A percentile compares a stretch with the other conserved stretches of the same genome.
These are phyloP conservation scores for Aspergillus bombycis DNA, from an alignment of 2,329 filamentous ascomycete species.

Conservation along the genomic window DNA sequence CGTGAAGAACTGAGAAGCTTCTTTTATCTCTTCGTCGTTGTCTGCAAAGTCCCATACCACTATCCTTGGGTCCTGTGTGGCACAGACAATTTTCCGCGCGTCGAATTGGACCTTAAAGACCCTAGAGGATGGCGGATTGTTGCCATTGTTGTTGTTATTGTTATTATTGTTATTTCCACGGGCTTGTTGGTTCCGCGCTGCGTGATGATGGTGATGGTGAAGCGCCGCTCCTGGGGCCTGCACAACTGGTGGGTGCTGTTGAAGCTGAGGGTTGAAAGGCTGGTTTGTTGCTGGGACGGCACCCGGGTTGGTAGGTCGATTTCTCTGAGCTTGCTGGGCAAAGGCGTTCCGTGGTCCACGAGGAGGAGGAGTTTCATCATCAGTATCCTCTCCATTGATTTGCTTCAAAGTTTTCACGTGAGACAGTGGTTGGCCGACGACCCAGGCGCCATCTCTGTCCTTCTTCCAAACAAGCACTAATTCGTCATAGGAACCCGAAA, in stretches of 20 bases:
- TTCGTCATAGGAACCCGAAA: constrained; percentile 95
- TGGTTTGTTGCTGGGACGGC: not conserved
- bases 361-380: not conserved
- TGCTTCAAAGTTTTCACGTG: not conserved
- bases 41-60: constrained; percentile 98
- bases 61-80: constrained; percentile 86
- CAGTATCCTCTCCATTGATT: not conserved
- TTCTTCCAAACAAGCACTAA: constrained; percentile 94
- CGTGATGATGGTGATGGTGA: not conserved
- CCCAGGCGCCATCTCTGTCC: constrained; percentile 83
- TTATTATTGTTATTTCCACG: not conserved
- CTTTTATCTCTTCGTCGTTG: constrained; percentile 76
- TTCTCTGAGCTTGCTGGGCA: constrained; percentile 12
- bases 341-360: constrained; percentile 14
- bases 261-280: not conserved
- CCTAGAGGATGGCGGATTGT: constrained; percentile 53
- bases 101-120: constrained; percentile 99
- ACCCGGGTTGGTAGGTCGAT: not conserved
- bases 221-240: not conserved
- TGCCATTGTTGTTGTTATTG: not conserved
- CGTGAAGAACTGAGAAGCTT: constrained; percentile 77
- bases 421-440: constrained; percentile 68
- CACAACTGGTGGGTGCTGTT: not conserved
- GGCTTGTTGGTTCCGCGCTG: not conserved
- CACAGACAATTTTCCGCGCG: constrained; percentile 88